Base-by-base conservation (phyloP, 2,329 filamentous ascomycete genomes). In the Aspergillus terreus region DNA sequence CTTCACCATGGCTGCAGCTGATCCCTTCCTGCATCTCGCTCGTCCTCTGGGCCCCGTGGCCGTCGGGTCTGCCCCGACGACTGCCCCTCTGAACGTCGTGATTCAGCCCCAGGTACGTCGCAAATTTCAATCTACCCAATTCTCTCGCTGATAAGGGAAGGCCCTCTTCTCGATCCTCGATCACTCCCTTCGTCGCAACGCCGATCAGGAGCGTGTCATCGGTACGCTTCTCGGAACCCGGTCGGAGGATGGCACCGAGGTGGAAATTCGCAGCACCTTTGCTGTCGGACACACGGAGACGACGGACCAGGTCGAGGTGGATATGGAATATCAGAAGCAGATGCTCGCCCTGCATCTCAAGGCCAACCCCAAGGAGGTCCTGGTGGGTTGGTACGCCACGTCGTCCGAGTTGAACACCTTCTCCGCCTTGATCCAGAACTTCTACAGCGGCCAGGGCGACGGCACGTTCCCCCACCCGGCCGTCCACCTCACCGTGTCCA, bases 251-350 rank as follows among this genome's bases (percentile, higher is more conserved):
- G 94, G 92, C 73, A 90, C 88, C 70, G 92, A 97, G 74, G 90
- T 95, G 67, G 91, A 95, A 76, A 94, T 99, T 67, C 86, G 90
- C 70, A 95, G 90, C 69, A 92, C 90, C 78, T 99, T 99, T 73
- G 94, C 94, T 62, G 95, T 99, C 68, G 92, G 92, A 61, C 94
- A 99, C 79, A 97, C 92, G 63, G 94, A 99, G 78, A 96, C 92
- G 63, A 88, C 92, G 71, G 94, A 99, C 76, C 94, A 99, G 76
- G 94, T 99, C 66, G 94, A 99, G 76, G 94, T 99, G 59, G 94
- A 99, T 72, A 95, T 99, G 82, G 94, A 99, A 76, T 99, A 97
- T 77, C 94, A 99, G 78, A 97, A 97, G 83, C 92, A 92, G 75
- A 99, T 99, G 94, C 86, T 97, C 52, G 87, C 89, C 54, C 80